Conservation (phyloP, 1,284 basidiomycete species). For the Tilletia setariae region DNA sequence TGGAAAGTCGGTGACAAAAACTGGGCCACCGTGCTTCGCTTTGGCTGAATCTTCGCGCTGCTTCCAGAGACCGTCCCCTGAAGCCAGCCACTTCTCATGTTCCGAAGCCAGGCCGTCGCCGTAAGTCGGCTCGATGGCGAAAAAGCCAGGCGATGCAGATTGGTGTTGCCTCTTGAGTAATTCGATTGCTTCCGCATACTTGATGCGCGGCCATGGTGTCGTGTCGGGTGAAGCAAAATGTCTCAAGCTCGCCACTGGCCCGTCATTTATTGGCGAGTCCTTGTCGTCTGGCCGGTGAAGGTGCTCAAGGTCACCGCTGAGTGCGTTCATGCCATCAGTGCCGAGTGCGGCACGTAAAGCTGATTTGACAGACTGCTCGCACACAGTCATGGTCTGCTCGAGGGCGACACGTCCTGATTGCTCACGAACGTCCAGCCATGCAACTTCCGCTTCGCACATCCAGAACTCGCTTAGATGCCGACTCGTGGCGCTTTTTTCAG, state of each 20-base stretch:
- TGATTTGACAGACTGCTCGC: constrained; percentile 31
- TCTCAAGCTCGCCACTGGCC: constrained; percentile 19
- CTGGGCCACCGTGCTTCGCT: constrained; percentile 61
- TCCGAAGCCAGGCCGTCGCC: constrained; percentile 75
- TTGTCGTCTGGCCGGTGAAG: background rate
- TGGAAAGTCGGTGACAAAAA: constrained; percentile 91
- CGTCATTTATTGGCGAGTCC: background rate
- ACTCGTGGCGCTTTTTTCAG: constrained; percentile 79
- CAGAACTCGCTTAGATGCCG: constrained; percentile 97
- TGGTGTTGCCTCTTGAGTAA: constrained; percentile 60
- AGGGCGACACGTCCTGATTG: constrained; percentile 27
- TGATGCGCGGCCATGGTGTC: constrained; percentile 68
- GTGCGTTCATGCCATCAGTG: background rate
- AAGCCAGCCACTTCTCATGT: constrained; percentile 86
- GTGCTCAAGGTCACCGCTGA: background rate
- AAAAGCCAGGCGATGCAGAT: constrained; percentile 51
- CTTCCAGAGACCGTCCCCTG: constrained; percentile 46
- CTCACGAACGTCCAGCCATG: constrained; percentile 23
- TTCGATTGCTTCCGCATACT: constrained; percentile 73
- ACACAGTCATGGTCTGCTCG: constrained; percentile 21
- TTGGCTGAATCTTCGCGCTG: background rate
- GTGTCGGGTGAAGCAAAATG: constrained; percentile 5
- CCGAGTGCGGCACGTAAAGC: constrained; percentile 24
- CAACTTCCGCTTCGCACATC: constrained; percentile 84
- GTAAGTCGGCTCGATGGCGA: constrained; percentile 62